Evolutionary conservation across 768 basidiomycete species (phyloP).

Genomic region (Chalciporus sphaerocephalus): DNA sequence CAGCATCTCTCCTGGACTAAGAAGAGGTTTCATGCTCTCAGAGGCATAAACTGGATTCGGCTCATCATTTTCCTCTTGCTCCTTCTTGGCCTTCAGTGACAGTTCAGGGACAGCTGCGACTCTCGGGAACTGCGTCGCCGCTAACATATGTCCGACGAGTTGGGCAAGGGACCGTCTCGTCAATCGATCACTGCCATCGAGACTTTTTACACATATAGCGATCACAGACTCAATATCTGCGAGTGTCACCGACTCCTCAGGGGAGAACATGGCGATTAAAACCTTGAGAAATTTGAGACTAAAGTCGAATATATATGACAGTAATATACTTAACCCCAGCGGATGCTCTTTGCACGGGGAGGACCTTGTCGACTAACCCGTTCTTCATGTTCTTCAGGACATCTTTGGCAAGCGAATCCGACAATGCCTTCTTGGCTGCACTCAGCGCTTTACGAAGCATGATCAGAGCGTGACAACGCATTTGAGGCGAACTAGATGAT

Average conservation of each 20-base stretch:
- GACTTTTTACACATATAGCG: conserved; percentile 57
- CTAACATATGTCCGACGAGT: conserved; percentile 79
- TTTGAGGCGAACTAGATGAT: conserved; percentile 67
- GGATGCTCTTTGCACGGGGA: conserved; percentile 81
- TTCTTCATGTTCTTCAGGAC: conserved; percentile 77
- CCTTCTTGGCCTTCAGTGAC: conserved; percentile 59
- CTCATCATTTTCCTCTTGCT: conserved; percentile 57
- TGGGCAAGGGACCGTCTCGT: conserved; percentile 78
- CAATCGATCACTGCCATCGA: conserved; percentile 80
- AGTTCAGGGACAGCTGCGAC: conserved; percentile 42
- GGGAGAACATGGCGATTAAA: conserved; percentile 55
- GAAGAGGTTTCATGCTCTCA: conserved; percentile 62
- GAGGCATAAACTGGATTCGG: conserved; percentile 41
- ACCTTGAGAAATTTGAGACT: conserved; percentile 36
- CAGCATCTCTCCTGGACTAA: conserved; percentile 78
- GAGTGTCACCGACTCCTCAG: conserved; percentile 50
- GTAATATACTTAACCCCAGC: conserved; percentile 52
- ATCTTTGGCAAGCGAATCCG: conserved; percentile 75
- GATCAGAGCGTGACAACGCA: conserved; percentile 76
- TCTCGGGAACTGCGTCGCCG: conserved; percentile 74
- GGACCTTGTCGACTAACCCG: conserved; percentile 73
- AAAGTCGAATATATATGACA: neutral
- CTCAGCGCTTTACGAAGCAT: conserved; percentile 76
- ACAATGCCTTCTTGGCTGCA: conserved; percentile 78
- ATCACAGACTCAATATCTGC: conserved; percentile 78